Percentiles rank a stretch among this genome's conserved stretches.
Evolutionary conservation across 2,329 filamentous ascomycete species (phyloP).

Genomic region (Exophiala sp.): DNA sequence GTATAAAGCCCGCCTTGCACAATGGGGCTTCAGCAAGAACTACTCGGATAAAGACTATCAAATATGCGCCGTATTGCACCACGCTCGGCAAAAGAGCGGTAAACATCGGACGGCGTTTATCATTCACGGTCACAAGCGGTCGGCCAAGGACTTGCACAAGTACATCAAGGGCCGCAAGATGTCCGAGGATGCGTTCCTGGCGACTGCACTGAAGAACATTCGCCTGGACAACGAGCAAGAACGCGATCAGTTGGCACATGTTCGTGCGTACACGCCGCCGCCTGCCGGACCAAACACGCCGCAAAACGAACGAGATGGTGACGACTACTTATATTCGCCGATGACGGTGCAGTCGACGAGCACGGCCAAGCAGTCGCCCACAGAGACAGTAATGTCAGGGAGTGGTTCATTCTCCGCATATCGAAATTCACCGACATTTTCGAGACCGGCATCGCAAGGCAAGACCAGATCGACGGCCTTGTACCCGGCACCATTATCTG

Average conservation of each 20-base stretch:
- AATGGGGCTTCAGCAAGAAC: slow-evolving; percentile 29
- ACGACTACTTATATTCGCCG: slow-evolving; percentile 2
- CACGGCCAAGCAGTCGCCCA: slow-evolving; percentile 3
- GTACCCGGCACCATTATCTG: neutral
- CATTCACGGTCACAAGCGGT: slow-evolving; percentile 26
- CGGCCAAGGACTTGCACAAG: slow-evolving; percentile 27
- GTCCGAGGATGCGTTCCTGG: slow-evolving; percentile 27
- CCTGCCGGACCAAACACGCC: slow-evolving; percentile 14
- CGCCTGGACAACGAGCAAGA: slow-evolving; percentile 13
- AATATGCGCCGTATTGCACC: slow-evolving; percentile 25
- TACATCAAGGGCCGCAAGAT: slow-evolving; percentile 29
- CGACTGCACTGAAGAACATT: slow-evolving; percentile 21
- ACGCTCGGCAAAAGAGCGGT: slow-evolving; percentile 24
- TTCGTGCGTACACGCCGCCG: slow-evolving; percentile 18
- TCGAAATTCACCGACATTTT: slow-evolving; percentile 4
- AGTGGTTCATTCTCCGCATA: slow-evolving; percentile 7
- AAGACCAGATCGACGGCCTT: neutral
- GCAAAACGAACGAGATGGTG: slow-evolving; percentile 16
- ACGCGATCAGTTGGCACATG: slow-evolving; percentile 21
- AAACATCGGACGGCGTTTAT: slow-evolving; percentile 24
- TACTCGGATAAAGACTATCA: slow-evolving; percentile 29
- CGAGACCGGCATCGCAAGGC: slow-evolving; percentile 8
- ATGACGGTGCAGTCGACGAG: neutral
- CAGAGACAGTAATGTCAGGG: neutral
- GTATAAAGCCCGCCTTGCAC: slow-evolving; percentile 26